Evolutionary conservation across 2,329 filamentous ascomycete genomes (phyloP), one percentile per base, ranked within the genome.

Genomic region (Phaeophleospora eucalypticola): DNA sequence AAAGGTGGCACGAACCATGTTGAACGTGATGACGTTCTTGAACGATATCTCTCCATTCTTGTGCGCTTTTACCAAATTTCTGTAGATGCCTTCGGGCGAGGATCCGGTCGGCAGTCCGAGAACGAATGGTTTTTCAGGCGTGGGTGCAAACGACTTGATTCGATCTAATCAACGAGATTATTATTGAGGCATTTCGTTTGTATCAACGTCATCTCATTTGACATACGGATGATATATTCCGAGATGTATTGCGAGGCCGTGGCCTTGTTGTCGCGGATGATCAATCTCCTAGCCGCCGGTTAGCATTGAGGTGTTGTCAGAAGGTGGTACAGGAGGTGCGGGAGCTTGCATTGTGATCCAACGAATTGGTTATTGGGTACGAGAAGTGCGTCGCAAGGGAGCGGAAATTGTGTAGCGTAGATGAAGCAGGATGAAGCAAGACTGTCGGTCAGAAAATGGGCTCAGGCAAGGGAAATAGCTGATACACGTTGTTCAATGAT

Each of bases 11-110:
- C 29, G 37, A 18, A 86, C 83, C 88, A 93, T 93, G 70, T 93
- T 93, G 76, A 94, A 94, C 19, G 88, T 94, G 64, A 93, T 80
- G 61, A 94, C 87, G 84, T 94, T 81, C 63, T 84, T 83, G 66
- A 94, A 94, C 1, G 87, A 91, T 61, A 94, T 83, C 64, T 87
- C 71, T 61, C 83, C 83, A 55, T 79, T 76, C 70, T 86, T 86
- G 73, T 83, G 82, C 63, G 78, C 79, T 59, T 79, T 70, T 40
- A 93, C 87, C 19, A 94, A 78, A 57, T 83, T 77, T 65, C 82
- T 81, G 72, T 94, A 94, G 56, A 93, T 82, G 42, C 80, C 76
- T 51, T 89, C 79, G 2, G 88, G 88, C 53, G 84, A 90, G 60
- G 86, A 89, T 44, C 88, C 88, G 1, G 88, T 94, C 8, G 88